Evolutionary conservation across 164 flowering plant genomes (phyloP), one percentile per base, ranked within the genome.

Genomic region (Taxillus chinensis): DNA sequence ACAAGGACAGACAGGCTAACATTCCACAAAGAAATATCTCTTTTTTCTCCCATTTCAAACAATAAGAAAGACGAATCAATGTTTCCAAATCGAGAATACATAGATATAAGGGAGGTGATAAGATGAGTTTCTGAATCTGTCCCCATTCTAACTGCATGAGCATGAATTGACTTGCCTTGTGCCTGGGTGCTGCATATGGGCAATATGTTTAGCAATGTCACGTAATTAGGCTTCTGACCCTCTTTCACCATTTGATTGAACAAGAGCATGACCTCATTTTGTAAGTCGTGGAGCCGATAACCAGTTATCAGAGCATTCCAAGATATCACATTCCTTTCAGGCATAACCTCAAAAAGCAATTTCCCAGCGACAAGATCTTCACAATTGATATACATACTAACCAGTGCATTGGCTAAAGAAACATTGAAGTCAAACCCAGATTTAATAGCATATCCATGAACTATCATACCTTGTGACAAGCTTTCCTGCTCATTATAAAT

Each of bases 241-340:
- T 70, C 80, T 41, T 63, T 49, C 13, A 60, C 65, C 88, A 86
- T 83, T 65, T 50, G 66, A 38, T 43, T 41, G 61, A 82, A 82
- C 58, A 74, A 63, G 45, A 27, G 45, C 62, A 76, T 61, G 63
- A 63, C 72, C 54, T 79, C 79, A 37, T 61, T 57, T 8, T 60
- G 67, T 46, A 78, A 64, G 62, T 68, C 64, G 64, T 70, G 67
- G 53, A 52, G 12, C 10, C 80, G 75, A 62, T 68, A 78, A 15
- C 85, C 85, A 60, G 85, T 76, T 10, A 86, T 60, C 64, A 84
- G 45, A 60, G 87, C 79, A 78, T 84, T 84, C 86, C 89, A 86
- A 55, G 89, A 80, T 17, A 80, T 74, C 64, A 84, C 63, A 56
- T 64, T 63, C 66, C 72, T 76, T 39, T 65, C 54, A 13, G 73